Conservation (phyloP, 139 green algal genomes). For the Picochlorum sp. region DNA sequence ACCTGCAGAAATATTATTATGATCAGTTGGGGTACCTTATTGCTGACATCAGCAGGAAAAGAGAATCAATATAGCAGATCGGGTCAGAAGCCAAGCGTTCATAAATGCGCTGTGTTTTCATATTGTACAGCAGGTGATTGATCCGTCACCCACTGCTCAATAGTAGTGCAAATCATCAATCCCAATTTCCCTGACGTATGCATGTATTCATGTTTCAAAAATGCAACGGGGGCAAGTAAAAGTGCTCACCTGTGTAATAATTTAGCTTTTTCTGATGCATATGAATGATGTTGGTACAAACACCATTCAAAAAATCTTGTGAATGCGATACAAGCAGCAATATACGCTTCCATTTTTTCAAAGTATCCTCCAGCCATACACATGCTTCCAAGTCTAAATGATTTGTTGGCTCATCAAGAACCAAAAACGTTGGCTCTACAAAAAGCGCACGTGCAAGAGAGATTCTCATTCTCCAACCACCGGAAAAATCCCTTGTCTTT, state of each 20-base stretch:
- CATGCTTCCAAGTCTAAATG: constrained; percentile 66
- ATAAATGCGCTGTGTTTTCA: constrained; percentile 19
- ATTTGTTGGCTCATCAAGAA: constrained; percentile 74
- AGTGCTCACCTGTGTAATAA: constrained; percentile 69
- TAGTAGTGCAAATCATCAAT: background rate
- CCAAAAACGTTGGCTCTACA: constrained; percentile 76
- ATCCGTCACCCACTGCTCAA: constrained; percentile 13
- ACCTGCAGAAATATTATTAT: constrained; percentile 23
- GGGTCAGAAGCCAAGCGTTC: constrained; percentile 31
- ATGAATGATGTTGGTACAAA: constrained; percentile 96
- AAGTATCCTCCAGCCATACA: constrained; percentile 93
- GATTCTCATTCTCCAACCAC: constrained; percentile 95
- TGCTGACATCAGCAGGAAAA: background rate
- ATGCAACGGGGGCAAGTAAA: background rate
- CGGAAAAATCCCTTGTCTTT: constrained; percentile 81
- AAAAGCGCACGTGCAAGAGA: constrained; percentile 87
- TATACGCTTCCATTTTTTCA: constrained; percentile 84
- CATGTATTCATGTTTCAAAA: background rate
- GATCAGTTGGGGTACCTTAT: background rate
- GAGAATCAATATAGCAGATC: background rate
- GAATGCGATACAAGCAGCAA: constrained; percentile 85
- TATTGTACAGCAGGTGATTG: constrained; percentile 6
- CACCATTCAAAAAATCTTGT: constrained; percentile 94
- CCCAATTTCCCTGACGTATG: background rate
- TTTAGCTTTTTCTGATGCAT: constrained; percentile 83